Evolutionary conservation across 306 rosid genomes (phyloP).

Genomic region (Elaeagnus macrophylla): DNA sequence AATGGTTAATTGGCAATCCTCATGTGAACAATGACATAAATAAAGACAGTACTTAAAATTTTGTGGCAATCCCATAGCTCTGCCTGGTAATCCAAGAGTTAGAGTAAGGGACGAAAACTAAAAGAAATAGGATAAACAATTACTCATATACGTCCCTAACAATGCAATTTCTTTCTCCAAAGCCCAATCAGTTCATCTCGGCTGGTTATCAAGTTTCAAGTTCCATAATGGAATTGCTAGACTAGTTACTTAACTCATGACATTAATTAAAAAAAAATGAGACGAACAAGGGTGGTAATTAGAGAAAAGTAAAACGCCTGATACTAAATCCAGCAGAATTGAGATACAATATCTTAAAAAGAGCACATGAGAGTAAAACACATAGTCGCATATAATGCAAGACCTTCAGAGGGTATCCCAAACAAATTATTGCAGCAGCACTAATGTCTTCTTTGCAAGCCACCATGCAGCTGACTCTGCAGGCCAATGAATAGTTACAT

Average conservation of each 20-base stretch:
- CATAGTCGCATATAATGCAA: slow-evolving; percentile 7
- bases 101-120: no score
- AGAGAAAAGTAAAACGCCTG: no score
- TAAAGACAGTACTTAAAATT: no score
- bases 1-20: background rate
- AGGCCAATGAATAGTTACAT: slow-evolving; percentile 16
- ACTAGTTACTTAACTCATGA: background rate
- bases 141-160: no score
- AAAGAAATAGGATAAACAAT: no score
- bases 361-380: background rate
- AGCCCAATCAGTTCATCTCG: background rate
- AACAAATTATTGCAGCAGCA: slow-evolving; percentile 71
- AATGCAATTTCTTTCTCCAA: no score
- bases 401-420: slow-evolving; percentile 93
- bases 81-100: no score
- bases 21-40: background rate
- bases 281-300: no score
- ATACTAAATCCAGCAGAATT: no score
- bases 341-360: no score
- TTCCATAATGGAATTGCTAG: background rate
- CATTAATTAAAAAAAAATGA: background rate
- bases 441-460: slow-evolving; percentile 53
- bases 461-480: slow-evolving; percentile 92
- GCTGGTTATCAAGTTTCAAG: background rate
- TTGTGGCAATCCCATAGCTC: no score